Evolutionary conservation across 306 rosid genomes (phyloP).

Genomic region (Quercus cerris): DNA sequence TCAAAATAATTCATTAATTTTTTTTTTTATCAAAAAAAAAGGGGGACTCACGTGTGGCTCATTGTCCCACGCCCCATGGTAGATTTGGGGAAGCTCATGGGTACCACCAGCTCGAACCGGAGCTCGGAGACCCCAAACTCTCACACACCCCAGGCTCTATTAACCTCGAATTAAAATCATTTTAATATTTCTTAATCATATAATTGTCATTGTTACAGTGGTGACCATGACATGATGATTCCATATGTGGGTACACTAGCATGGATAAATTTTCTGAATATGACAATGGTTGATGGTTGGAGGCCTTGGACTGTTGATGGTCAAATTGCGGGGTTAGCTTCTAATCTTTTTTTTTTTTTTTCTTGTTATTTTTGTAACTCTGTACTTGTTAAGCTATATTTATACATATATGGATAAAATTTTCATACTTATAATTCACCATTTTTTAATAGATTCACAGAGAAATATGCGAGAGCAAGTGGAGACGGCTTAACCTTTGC

Average conservation of each 20-base stretch:
- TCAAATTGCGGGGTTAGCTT: slow-evolving; percentile 34
- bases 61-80: too few relatives aligned
- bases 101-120: too few relatives aligned
- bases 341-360: neutral
- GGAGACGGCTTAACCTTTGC: slow-evolving; percentile 14
- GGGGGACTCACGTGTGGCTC: too few relatives aligned
- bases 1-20: too few relatives aligned
- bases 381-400: too few relatives aligned
- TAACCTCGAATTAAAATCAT: too few relatives aligned
- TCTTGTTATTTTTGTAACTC: too few relatives aligned
- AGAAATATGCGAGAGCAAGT: neutral
- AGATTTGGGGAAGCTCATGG: too few relatives aligned
- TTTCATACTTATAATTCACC: neutral
- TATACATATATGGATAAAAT: neutral
- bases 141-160: too few relatives aligned
- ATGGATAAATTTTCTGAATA: slow-evolving; percentile 15
- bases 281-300: slow-evolving; percentile 15
- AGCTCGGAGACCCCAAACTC: too few relatives aligned
- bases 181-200: neutral
- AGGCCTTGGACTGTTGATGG: slow-evolving; percentile 25
- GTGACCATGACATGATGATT: slow-evolving; percentile 24
- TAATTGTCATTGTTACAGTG: slow-evolving; percentile 3
- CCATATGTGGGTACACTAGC: slow-evolving; percentile 16
- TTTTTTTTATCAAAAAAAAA: too few relatives aligned
- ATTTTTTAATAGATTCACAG: neutral